These are phyloP conservation scores for Beta corolliflora DNA, from an alignment of 179 eudicot genomes.

Conservation along the genomic window DNA sequence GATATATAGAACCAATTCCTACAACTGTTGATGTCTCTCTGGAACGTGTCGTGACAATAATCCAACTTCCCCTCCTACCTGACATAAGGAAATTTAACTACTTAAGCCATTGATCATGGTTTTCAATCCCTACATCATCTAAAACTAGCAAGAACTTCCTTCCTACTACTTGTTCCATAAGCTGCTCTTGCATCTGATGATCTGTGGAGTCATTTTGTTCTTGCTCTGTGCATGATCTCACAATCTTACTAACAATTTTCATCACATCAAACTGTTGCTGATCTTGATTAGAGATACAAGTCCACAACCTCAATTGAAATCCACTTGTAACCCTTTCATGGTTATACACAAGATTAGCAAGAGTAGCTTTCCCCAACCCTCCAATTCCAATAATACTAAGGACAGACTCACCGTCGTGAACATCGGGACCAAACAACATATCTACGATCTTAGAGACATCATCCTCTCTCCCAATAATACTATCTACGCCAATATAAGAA, in stretches of 20 bases:
- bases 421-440: not conserved
- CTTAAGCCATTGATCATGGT: conserved; percentile 26
- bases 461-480: too few species aligned
- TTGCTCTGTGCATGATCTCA: not conserved
- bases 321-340: not conserved
- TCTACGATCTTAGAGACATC: not conserved
- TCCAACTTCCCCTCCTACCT: too few species aligned
- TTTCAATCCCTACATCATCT: conserved; percentile 38
- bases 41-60: too few species aligned
- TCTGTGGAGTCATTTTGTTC: not conserved
- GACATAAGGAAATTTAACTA: too few species aligned
- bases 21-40: too few species aligned
- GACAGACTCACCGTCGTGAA: not conserved
- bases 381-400: not conserved
- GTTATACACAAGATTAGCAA: not conserved
- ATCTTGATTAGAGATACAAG: too few species aligned
- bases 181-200: not conserved
- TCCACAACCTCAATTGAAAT: too few species aligned
- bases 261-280: too few species aligned
- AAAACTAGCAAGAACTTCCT: conserved; percentile 32
- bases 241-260: not conserved
- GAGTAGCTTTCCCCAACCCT: not conserved
- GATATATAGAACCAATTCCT: too few species aligned
- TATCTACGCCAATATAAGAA: not conserved
- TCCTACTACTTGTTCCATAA: not conserved